Evolutionary conservation across 768 basidiomycete genomes (phyloP).

Genomic region (Kwoniella botswanensis): DNA sequence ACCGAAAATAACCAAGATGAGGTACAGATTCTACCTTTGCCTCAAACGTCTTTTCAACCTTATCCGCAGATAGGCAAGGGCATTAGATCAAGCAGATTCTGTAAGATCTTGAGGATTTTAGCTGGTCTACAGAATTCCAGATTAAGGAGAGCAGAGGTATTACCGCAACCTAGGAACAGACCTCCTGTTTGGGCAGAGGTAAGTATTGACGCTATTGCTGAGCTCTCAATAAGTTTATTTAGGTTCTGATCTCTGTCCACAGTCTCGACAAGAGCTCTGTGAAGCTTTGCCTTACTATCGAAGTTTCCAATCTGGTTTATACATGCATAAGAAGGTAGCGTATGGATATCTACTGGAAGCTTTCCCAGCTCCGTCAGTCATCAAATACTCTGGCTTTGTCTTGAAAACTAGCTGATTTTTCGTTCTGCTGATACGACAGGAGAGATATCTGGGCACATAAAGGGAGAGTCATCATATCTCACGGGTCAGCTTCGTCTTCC

Average conservation of each 20-base stretch:
- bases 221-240: too few relatives aligned
- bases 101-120: conserved; percentile 23
- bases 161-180: conserved; percentile 1
- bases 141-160: not conserved
- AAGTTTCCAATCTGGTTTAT: conserved; percentile 48
- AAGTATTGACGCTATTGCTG: not conserved
- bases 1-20: not conserved
- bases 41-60: not conserved
- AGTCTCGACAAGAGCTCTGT: conserved; percentile 52
- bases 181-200: conserved; percentile 49
- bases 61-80: not conserved
- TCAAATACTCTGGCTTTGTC: not conserved
- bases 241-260: not conserved
- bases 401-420: conserved; percentile 2
- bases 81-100: conserved; percentile 21
- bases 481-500: conserved; percentile 33
- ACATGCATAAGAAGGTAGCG: conserved; percentile 35
- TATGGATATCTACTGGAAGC: conserved; percentile 51
- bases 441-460: conserved; percentile 48
- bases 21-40: not conserved
- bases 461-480: conserved; percentile 49
- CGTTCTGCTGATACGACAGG: conserved; percentile 16
- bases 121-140: not conserved
- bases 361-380: conserved; percentile 43
- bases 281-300: conserved; percentile 53